phyloP scores from a whole-genome alignment of 352 stramenopile genomes.

The Peronospora destructor region DNA sequence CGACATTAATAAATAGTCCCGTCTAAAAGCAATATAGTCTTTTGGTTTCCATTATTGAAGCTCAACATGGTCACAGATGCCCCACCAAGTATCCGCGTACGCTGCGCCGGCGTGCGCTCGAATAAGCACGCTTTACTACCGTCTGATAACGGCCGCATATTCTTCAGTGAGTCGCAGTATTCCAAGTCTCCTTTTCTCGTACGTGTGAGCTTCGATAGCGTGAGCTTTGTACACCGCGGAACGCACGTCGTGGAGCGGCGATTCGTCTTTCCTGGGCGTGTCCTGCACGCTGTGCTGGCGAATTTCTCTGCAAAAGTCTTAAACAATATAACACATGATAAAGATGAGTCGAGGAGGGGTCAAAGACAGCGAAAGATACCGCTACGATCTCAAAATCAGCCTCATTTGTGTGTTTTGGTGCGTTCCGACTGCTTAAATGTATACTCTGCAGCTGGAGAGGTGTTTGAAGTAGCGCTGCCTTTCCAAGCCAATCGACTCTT shows the following conservation, averaged over 20 bases:
- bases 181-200: slow-evolving; percentile 31
- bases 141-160: slow-evolving; percentile 9
- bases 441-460: slow-evolving; percentile 52
- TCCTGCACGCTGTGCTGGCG: slow-evolving; percentile 48
- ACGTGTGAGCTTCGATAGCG: slow-evolving; percentile 34
- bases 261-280: slow-evolving; percentile 50
- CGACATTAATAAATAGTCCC: neutral
- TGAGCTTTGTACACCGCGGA: slow-evolving; percentile 49
- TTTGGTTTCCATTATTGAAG: neutral
- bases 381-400: slow-evolving; percentile 9
- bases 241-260: slow-evolving; percentile 52
- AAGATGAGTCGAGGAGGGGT: neutral
- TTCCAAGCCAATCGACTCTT: slow-evolving; percentile 65
- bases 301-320: slow-evolving; percentile 29
- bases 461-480: slow-evolving; percentile 64
- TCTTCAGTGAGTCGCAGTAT: slow-evolving; percentile 33
- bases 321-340: neutral
- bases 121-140: slow-evolving; percentile 5
- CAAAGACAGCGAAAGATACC: slow-evolving; percentile 6
- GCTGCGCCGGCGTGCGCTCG: slow-evolving; percentile 25
- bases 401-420: slow-evolving; percentile 59
- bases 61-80: slow-evolving; percentile 9
- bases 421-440: slow-evolving; percentile 62
- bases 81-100: slow-evolving; percentile 20
- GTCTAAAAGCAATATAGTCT: neutral